Evolutionary conservation across 2,329 filamentous ascomycete genomes (phyloP), one percentile per base, ranked within the genome.

Genomic region (Trichoderma breve): DNA sequence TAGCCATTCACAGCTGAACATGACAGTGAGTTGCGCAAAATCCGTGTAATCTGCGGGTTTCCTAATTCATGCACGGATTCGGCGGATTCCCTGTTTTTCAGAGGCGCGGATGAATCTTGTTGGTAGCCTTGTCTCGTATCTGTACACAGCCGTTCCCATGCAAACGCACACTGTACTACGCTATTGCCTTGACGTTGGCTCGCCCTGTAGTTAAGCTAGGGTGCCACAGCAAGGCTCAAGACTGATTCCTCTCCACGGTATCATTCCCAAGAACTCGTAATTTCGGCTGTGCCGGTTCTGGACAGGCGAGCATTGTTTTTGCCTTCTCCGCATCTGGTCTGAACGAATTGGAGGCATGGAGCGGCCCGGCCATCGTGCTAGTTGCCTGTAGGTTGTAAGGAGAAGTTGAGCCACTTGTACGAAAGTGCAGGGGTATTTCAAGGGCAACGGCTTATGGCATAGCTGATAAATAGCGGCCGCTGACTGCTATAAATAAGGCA

Each of bases 401-500:
- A 55, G 43, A 55, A 43, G 9, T 32, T 43, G 11, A 32, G 53
- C 53, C 24, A 66, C 51, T 68, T 43, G 26, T 8, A 18, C 47
- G 47, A 53, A 53, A 53, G 47, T 53, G n/a, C 65, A 68, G 53
- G 65, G 65, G 65, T 34, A 32, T 15, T 21, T 18, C 6, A 14
- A 32, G 5, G 21, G 34, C 65, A 24, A 58, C 15, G 26, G 65
- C 53, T 68, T 68, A 68, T 68, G 51, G 34, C 36, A 32, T 5
- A 43, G 65, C 65, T 68, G 34, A 68, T 34, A 39, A 68, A 68
- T 15, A 32, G 24, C 14, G 36, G 36, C 12, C 28, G 65, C 51
- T 68, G 53, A 68, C 53, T 11, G 53, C 65, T 68, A 68, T 58
- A 68, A 68, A 68, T 68, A 68, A 64, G 24, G 32, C n/a, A 43